Base-by-base conservation (phyloP, 2,329 filamentous ascomycete genomes). In the Helotiales sp. region DNA sequence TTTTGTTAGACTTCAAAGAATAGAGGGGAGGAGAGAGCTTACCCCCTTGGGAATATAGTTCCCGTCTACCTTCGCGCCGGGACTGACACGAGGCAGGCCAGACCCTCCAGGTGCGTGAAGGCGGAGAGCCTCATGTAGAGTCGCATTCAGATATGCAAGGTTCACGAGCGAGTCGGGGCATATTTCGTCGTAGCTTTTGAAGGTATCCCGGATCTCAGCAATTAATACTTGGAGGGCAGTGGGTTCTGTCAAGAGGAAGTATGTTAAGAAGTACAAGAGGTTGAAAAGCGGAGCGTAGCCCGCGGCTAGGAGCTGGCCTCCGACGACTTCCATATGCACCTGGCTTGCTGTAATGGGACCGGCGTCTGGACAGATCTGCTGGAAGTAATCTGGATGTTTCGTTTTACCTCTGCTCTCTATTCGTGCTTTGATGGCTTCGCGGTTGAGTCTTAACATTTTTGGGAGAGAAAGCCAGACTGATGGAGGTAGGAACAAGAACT, bases 41-140 rank as follows among this genome's bases (percentile, higher is more conserved):
- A 64, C 65, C 30, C 65, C 65, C 22, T 54, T 61, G 7, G 64
- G 67, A 50, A 69, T 52, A 30, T 64, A 69, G 2, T 50, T 11
- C 13, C 67, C 67, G 60, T 69, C 67, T 32, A 69, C 58, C 0
- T 47, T 45, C 8, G 64, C 61, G 20, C 64, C 67, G 24, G 67
- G 64, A 47, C 64, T 69, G 13, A 67, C n/a, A 40, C 64, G 55
- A 15, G 64, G 64, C 24, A 69, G 28, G 24, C 50, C 50, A 24
- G 22, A 5, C 47, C 49, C 7, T 43, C 59, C 15, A 8, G n/a
- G 20, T 7, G 50, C n/a, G 28, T 13, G 50, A 7, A 54, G 13
- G 6, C 50, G 11, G 50, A 54, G 50, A 6, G 11, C 4, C 50
- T 54, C 50, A 17, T 24, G n/a, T 15, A 54, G 6, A 13, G 10